Conservation (phyloP, 306 rosid species). For the Trichosanthes cucumerina region DNA sequence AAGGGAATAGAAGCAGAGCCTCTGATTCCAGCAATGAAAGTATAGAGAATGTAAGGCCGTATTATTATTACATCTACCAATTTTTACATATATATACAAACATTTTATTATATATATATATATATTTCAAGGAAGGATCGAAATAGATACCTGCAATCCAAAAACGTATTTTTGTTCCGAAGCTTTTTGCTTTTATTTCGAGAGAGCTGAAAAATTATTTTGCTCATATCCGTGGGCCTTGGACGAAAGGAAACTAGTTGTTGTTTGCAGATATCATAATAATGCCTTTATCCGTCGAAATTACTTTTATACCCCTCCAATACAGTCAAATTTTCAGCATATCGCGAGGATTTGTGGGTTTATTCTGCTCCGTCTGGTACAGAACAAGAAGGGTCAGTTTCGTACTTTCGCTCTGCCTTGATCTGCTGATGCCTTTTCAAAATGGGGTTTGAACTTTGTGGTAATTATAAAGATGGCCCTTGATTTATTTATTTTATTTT, state of each 20-base stretch:
- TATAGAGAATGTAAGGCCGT: constrained; percentile 16
- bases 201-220: background rate
- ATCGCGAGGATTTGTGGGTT: background rate
- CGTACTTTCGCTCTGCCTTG: constrained; percentile 7
- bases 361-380: background rate
- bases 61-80: background rate
- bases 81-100: background rate
- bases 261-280: constrained; percentile 38
- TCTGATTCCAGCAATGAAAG: constrained; percentile 23
- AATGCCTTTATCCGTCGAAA: background rate
- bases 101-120: background rate
- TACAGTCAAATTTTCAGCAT: constrained; percentile 17
- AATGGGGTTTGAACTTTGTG: background rate
- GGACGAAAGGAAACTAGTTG: constrained; percentile 19
- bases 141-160: constrained; percentile 21
- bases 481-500: background rate
- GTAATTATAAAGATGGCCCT: background rate
- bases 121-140: constrained; percentile 15
- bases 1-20: constrained; percentile 26
- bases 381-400: background rate
- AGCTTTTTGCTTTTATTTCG: constrained; percentile 9
- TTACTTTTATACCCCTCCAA: constrained; percentile 23
- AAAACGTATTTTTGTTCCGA: constrained; percentile 20
- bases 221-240: constrained; percentile 12
- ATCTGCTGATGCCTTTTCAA: background rate